These are phyloP conservation scores for Curvularia hawaiiensis DNA, from an alignment of 2,329 filamentous ascomycete species.

Conservation along the genomic window DNA sequence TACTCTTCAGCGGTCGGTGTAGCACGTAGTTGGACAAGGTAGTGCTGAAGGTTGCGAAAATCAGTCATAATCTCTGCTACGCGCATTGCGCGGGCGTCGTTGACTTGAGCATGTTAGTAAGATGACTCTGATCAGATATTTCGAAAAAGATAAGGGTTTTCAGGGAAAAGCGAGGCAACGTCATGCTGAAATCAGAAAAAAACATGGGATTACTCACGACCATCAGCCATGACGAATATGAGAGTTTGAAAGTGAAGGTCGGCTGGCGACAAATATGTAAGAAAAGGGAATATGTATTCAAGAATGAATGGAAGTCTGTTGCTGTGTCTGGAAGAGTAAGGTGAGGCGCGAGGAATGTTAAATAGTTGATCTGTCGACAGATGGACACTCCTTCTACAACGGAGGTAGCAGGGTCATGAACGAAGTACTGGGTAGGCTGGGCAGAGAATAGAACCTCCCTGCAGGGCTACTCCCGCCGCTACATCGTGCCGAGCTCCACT, in stretches of 20 bases:
- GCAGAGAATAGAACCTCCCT: conserved; percentile 24
- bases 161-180: not conserved
- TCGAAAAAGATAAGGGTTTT: not conserved
- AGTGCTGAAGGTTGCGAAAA: conserved; percentile 65
- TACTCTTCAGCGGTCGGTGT: conserved; percentile 60
- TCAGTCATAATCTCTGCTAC: conserved; percentile 68
- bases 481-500: conserved; percentile 46
- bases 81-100: conserved; percentile 66
- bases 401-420: conserved; percentile 23
- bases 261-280: conserved; percentile 21
- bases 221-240: conserved; percentile 58
- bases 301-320: conserved; percentile 26
- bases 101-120: conserved; percentile 54
- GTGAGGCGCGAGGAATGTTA: conserved; percentile 44
- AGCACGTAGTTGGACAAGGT: conserved; percentile 61
- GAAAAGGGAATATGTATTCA: conserved; percentile 9
- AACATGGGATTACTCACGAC: conserved; percentile 53
- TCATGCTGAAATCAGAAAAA: not conserved
- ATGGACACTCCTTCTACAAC: conserved; percentile 32
- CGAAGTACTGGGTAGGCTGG: conserved; percentile 30
- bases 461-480: conserved; percentile 46
- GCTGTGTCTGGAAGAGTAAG: conserved; percentile 23
- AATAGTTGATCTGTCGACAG: conserved; percentile 37
- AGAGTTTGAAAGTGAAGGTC: conserved; percentile 12
- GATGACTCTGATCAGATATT: not conserved